Conservation (phyloP, 202 grass and related monocot genomes). For the Zizania palustris region DNA sequence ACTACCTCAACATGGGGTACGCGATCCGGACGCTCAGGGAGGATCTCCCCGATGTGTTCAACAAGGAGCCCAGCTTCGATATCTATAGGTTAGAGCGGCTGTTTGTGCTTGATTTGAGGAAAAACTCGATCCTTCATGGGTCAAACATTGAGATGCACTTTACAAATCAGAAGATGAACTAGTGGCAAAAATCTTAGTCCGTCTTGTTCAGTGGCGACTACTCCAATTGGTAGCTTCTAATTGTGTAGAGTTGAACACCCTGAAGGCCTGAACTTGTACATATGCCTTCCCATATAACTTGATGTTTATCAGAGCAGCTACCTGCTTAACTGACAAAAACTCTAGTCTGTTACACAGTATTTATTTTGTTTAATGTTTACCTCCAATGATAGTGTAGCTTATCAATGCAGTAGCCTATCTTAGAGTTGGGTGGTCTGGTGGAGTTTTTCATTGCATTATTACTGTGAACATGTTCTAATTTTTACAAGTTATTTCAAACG, state of each 20-base stretch:
- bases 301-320: neutral
- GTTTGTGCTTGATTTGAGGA: conserved; percentile 5
- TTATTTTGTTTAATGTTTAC: neutral
- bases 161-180: neutral
- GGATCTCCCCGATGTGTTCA: conserved; percentile 78
- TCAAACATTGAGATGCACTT: neutral
- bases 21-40: conserved; percentile 93
- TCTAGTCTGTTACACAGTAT: neutral
- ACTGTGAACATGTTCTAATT: neutral
- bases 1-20: conserved; percentile 95
- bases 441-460: conserved; percentile 14
- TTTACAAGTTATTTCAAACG: conserved; percentile 9
- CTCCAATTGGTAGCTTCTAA: conserved; percentile 21
- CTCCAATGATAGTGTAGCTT: conserved; percentile 13
- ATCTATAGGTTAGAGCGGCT: conserved; percentile 67
- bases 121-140: neutral
- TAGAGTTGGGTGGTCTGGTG: neutral
- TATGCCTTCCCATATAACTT: neutral
- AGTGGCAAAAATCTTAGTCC: neutral
- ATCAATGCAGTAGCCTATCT: neutral
- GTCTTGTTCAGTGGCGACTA: neutral
- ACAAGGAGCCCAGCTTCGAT: conserved; percentile 76
- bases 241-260: neutral
- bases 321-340: neutral
- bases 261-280: neutral